Evolutionary conservation across 208 protist genomes (phyloP).

Genomic region (Acanthamoeba lenticulata): DNA sequence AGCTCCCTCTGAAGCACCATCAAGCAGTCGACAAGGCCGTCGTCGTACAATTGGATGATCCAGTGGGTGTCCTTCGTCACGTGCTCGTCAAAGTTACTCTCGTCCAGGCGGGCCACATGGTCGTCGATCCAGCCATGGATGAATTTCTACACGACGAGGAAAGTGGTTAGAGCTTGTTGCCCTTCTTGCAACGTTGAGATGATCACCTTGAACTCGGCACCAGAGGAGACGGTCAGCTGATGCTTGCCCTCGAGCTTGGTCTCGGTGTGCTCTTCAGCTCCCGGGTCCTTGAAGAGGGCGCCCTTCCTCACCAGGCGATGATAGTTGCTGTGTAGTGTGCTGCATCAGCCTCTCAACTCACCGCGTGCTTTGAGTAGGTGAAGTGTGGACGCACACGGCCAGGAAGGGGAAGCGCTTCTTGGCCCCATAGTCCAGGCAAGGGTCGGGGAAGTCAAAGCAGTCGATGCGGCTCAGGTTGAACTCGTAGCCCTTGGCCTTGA

Average conservation of each 20-base stretch:
- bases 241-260: background rate
- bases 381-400: background rate
- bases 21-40: background rate
- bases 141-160: background rate
- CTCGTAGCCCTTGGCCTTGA: background rate
- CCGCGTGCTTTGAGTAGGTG: background rate
- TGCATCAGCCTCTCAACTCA: background rate
- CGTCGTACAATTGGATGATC: background rate
- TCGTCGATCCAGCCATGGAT: background rate
- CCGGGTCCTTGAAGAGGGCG: background rate
- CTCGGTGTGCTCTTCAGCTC: background rate
- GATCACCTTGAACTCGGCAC: background rate
- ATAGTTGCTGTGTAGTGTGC: background rate
- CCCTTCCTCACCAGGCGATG: background rate
- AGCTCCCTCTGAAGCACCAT: background rate
- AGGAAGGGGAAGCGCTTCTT: background rate
- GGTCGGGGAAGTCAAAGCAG: background rate
- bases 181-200: no score
- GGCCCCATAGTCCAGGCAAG: constrained; percentile 2
- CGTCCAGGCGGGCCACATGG: background rate
- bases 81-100: background rate
- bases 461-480: background rate
- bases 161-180: no score
- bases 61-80: background rate
- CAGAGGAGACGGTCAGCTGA: background rate